Evolutionary conservation across 768 basidiomycete species (phyloP).

Genomic region (Rhizopogon sp.): DNA sequence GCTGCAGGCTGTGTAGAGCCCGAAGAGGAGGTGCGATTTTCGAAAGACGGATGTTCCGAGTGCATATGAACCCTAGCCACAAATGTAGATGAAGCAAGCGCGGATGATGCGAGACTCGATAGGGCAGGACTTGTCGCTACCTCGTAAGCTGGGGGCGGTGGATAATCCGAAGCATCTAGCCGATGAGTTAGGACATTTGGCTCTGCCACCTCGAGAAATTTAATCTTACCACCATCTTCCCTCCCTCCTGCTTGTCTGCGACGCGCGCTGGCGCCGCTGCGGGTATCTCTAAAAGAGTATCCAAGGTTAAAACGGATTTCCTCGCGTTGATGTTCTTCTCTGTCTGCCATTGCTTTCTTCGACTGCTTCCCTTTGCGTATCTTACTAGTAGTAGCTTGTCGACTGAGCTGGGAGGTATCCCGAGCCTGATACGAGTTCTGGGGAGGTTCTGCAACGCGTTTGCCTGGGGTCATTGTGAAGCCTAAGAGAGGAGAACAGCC

Average conservation of each 20-base stretch:
- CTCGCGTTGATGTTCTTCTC: slow-evolving; percentile 41
- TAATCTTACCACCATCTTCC: slow-evolving; percentile 25
- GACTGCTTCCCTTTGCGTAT: slow-evolving; percentile 29
- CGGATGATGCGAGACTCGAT: slow-evolving; percentile 29
- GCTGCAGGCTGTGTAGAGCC: slow-evolving; percentile 19
- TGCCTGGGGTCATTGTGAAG: slow-evolving; percentile 32
- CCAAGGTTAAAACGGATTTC: slow-evolving; percentile 30
- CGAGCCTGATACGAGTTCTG: slow-evolving; percentile 56
- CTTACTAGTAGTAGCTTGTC: slow-evolving; percentile 40
- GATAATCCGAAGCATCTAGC: slow-evolving; percentile 43
- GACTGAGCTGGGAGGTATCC: slow-evolving; percentile 48
- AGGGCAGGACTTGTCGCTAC: slow-evolving; percentile 48
- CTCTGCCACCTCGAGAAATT: neutral
- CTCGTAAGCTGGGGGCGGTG: slow-evolving; percentile 74
- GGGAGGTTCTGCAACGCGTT: slow-evolving; percentile 24
- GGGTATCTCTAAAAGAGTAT: slow-evolving; percentile 24
- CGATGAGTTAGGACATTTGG: slow-evolving; percentile 24
- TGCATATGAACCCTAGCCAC: slow-evolving; percentile 31
- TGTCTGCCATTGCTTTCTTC: slow-evolving; percentile 35
- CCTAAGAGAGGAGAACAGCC: slow-evolving; percentile 26
- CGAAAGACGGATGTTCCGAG: slow-evolving; percentile 20
- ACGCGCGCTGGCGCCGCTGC: slow-evolving; percentile 17
- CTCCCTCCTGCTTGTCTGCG: slow-evolving; percentile 21
- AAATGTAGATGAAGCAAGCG: slow-evolving; percentile 1
- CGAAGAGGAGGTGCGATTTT: slow-evolving; percentile 19